phyloP scores from a whole-genome alignment of 1,284 basidiomycete species.

The Microbotryum scabiosae region DNA sequence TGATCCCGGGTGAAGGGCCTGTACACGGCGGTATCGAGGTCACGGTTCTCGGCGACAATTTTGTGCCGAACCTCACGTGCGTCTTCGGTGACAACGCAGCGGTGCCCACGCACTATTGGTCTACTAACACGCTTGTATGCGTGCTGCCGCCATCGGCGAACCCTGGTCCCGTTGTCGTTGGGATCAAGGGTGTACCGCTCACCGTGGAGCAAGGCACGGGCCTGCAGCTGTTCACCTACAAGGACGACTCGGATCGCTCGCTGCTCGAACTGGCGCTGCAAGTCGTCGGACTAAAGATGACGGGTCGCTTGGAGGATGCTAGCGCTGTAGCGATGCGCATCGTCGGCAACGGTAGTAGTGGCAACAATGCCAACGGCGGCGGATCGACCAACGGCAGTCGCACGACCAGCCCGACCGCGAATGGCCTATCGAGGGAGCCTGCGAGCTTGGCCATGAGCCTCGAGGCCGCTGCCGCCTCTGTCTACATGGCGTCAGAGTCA shows the following conservation, averaged over 20 bases:
- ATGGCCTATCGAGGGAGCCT: constrained; percentile 1
- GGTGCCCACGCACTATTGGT: constrained; percentile 80
- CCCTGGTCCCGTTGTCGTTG: constrained; percentile 84
- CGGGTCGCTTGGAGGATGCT: constrained; percentile 84
- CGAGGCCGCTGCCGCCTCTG: constrained; percentile 15
- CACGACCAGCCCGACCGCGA: no score
- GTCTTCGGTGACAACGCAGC: constrained; percentile 79
- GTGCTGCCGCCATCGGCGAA: constrained; percentile 72
- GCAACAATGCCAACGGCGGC: not conserved
- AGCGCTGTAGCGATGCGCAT: constrained; percentile 66
- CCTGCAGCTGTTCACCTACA: constrained; percentile 71
- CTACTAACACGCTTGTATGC: constrained; percentile 87
- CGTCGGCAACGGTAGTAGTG: constrained; percentile 31
- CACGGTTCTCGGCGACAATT: constrained; percentile 84
- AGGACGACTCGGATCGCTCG: constrained; percentile 78
- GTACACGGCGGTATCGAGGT: constrained; percentile 90
- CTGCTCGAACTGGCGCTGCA: constrained; percentile 93
- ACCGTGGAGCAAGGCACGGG: constrained; percentile 28
- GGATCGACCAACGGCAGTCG: not conserved
- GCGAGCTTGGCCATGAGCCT: constrained; percentile 15
- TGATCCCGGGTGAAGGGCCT: constrained; percentile 86
- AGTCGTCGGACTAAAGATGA: constrained; percentile 93
- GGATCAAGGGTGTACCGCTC: constrained; percentile 60
- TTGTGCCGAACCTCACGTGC: constrained; percentile 55
- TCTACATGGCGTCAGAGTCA: constrained; percentile 37